Base-by-base conservation (phyloP, 495 filamentous ascomycete species). In the Penicillium flavigenum region DNA sequence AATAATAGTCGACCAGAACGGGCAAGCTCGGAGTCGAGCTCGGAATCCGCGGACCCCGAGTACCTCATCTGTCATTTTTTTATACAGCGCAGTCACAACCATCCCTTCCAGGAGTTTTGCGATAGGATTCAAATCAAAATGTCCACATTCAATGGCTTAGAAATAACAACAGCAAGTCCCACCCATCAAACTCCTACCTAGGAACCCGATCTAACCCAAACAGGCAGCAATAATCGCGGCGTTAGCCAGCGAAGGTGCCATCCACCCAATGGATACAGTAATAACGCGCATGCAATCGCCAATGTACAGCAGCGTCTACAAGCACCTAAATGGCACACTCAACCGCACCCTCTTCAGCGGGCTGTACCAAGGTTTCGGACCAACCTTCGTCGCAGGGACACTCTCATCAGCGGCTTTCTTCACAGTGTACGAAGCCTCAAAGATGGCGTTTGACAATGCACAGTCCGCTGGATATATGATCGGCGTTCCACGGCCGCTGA, bases 191-290 rank as follows among this genome's bases (percentile, higher is more conserved):
- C 31, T 17, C 4, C 44, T 16, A 48, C 9, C 27, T n/a, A 2
- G 34, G 16, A 38, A 14, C 14, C 29, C 29, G 5, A 38, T 16
- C 48, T 51, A 46, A 26, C 16, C 20, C 20, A 32, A 36, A 45
- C 26, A 59, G 57, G 57, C 57, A 24, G 36, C 49, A n/a, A 51
- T 49, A 32, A 43, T 54, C 34, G 57, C 57, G 32, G 57, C 57
- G 14, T 12, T 59, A 39, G 47, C 31, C 24, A 59, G 57, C 50
- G 57, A 59, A 31, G 24, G 54, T 4, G 44, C 45, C 22, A 54
- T 59, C 36, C 57, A 59, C 34, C 57, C 57, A 46, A 41, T 59
- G 32, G 57, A 59, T 26, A 59, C 57, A 36, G 42, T 59, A 17
- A 46, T 59, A 47, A 59, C 57, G 4, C 57, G 57, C 16, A 54